Base-by-base conservation (phyloP, 495 filamentous ascomycete species). In the Parmelia sp. region DNA sequence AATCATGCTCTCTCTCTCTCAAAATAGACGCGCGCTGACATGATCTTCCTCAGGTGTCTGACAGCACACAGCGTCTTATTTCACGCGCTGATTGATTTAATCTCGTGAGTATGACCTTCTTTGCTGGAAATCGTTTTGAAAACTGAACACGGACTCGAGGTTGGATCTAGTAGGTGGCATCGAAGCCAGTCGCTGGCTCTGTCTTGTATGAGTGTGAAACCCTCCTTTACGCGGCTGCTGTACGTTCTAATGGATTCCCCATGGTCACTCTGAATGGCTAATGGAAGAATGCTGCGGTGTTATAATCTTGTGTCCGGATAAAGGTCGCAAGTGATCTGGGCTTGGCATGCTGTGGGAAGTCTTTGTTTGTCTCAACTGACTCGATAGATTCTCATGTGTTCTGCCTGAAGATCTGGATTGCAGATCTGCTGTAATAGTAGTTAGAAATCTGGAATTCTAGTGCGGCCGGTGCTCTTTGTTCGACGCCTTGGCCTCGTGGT, bases 21-120 rank as follows among this genome's bases (percentile, higher is more conserved):
- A 7, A 45, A 19, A 9, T 10, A 9, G 6, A 21, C 4, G 9
- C 42, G 19, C 9, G 21, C 3, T 21, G 8, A 7, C 8, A 17
- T 45, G 2, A 7, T 45, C 21, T 23, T 45, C 42, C 10, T 45
- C 21, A 45, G 11, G 23, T 5, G 11, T 8, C 21, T 21, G 21
- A 45, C 21, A 45, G 3, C 21, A 45, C n/a, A 45, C 42, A 45
- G 42, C 21, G 21, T 23, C 42, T 45, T n/a, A 9, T 45, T 21
- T 21, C 42, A 45, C 21, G 5, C 42, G 10, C 42, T 23, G 23
- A 45, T 45, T 5, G 23, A 23, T 21, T 45, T 23, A 7, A 23
- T 45, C 21, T 45, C 42, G 23, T n/a, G 57, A 2, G 75, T 40
- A 36, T 63, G 27, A 2, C 72, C 68, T 36, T 70, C 68, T 61